Evolutionary conservation across 495 filamentous ascomycete species (phyloP).

Genomic region (Astrothelium subdiscretum): DNA sequence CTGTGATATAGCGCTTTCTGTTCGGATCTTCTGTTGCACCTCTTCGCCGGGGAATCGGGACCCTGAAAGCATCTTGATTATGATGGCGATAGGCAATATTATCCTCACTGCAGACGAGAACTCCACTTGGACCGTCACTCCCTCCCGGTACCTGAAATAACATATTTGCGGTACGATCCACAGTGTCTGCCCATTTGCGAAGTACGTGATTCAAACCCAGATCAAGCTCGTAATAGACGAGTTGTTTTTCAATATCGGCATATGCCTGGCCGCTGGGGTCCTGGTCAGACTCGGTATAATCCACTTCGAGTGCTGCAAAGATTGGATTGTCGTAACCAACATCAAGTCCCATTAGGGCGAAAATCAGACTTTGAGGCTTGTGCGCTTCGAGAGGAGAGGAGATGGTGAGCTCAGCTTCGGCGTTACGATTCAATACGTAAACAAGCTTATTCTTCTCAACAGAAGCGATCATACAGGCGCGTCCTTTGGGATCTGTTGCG

Average conservation of each 20-base stretch:
- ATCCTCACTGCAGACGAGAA: slow-evolving; percentile 88
- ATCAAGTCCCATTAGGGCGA: slow-evolving; percentile 75
- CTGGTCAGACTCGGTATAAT: slow-evolving; percentile 84
- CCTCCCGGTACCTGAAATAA: slow-evolving; percentile 95
- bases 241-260: slow-evolving; percentile 69
- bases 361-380: slow-evolving; percentile 84
- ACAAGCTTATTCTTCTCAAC: slow-evolving; percentile 99
- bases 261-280: slow-evolving; percentile 78
- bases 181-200: slow-evolving; percentile 85
- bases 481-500: slow-evolving; percentile 85
- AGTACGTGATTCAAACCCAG: slow-evolving; percentile 95
- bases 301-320: slow-evolving; percentile 87
- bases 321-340: slow-evolving; percentile 95
- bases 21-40: slow-evolving; percentile 87
- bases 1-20: slow-evolving; percentile 71
- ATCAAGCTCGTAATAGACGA: slow-evolving; percentile 97
- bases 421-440: slow-evolving; percentile 93
- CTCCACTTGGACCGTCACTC: slow-evolving; percentile 84
- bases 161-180: slow-evolving; percentile 79
- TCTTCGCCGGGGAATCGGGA: slow-evolving; percentile 74
- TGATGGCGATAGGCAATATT: slow-evolving; percentile 90
- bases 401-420: slow-evolving; percentile 87
- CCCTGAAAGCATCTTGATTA: slow-evolving; percentile 77
- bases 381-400: slow-evolving; percentile 97
- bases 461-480: slow-evolving; percentile 86